A percentile compares a stretch with the other conserved stretches of the same genome.
phyloP scores from a whole-genome alignment of 352 stramenopile species.

The Pythium insidiosum region DNA sequence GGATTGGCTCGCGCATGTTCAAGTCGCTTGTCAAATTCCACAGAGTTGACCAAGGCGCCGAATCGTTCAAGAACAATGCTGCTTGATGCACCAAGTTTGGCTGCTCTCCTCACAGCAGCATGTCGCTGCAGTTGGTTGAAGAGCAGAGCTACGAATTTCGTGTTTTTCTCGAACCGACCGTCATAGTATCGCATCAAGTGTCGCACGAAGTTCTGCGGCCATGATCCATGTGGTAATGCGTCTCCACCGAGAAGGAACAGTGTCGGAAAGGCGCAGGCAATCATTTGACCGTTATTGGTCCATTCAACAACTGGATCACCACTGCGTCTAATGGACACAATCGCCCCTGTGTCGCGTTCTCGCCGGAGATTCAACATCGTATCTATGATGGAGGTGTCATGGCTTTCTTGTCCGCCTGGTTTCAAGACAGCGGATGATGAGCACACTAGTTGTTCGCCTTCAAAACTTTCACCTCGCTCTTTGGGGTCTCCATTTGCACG shows the following conservation, averaged over 20 bases:
- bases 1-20: not conserved
- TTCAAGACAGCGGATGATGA: not conserved
- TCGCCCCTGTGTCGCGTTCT: not conserved
- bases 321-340: not conserved
- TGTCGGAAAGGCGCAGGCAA: constrained; percentile 1
- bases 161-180: constrained; percentile 5
- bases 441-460: not conserved
- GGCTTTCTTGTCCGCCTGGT: too few relatives aligned
- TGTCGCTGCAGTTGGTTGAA: constrained; percentile 10
- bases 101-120: not conserved
- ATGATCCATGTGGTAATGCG: not conserved
- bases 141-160: not conserved
- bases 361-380: not conserved
- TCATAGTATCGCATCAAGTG: constrained; percentile 8
- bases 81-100: constrained; percentile 2
- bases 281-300: constrained; percentile 1
- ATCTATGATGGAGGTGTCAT: not conserved
- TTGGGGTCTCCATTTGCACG: not conserved
- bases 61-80: not conserved
- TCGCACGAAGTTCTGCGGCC: not conserved
- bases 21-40: not conserved
- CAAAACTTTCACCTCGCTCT: not conserved
- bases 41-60: constrained; percentile 1
- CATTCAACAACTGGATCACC: constrained; percentile 3
- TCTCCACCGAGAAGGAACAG: constrained; percentile 4